phyloP scores from a whole-genome alignment of 2,329 filamentous ascomycete genomes.

The Shiraia bambusicola region DNA sequence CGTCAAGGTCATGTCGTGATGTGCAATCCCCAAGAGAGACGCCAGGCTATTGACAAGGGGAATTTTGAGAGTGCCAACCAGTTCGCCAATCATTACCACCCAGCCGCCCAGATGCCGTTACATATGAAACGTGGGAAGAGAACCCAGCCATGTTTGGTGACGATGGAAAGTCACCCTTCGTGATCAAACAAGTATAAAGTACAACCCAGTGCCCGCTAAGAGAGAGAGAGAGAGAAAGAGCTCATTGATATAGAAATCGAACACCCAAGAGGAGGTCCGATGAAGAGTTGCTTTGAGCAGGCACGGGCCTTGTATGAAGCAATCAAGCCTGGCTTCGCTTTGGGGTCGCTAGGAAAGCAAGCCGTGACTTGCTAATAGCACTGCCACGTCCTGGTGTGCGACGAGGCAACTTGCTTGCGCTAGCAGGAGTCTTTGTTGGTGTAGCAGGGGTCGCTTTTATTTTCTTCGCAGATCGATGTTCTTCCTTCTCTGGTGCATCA shows the following conservation, averaged over 20 bases:
- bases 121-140: slow-evolving; percentile 7
- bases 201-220: too few relatives aligned
- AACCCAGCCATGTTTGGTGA: slow-evolving; percentile 1
- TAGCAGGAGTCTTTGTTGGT: slow-evolving; percentile 33
- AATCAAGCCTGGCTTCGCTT: slow-evolving; percentile 37
- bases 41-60: slow-evolving; percentile 9
- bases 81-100: slow-evolving; percentile 14
- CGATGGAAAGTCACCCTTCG: slow-evolving; percentile 7
- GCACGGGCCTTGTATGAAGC: too few relatives aligned
- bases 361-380: slow-evolving; percentile 41
- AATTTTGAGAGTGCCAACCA: slow-evolving; percentile 11
- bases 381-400: slow-evolving; percentile 31
- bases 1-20: slow-evolving; percentile 16
- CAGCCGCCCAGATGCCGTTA: slow-evolving; percentile 14
- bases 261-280: not conserved
- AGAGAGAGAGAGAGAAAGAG: slow-evolving; percentile 8
- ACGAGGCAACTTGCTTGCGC: slow-evolving; percentile 33
- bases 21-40: slow-evolving; percentile 15
- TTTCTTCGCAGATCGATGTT: slow-evolving; percentile 40
- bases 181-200: slow-evolving; percentile 1
- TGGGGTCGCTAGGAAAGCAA: slow-evolving; percentile 43
- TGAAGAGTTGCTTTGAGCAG: too few relatives aligned
- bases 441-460: slow-evolving; percentile 25
- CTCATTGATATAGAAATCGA: not conserved
- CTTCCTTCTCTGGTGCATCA: slow-evolving; percentile 28